Evolutionary conservation across 352 stramenopile genomes (phyloP), one percentile per base, ranked within the genome.

Genomic region (Phytophthora litchii): DNA sequence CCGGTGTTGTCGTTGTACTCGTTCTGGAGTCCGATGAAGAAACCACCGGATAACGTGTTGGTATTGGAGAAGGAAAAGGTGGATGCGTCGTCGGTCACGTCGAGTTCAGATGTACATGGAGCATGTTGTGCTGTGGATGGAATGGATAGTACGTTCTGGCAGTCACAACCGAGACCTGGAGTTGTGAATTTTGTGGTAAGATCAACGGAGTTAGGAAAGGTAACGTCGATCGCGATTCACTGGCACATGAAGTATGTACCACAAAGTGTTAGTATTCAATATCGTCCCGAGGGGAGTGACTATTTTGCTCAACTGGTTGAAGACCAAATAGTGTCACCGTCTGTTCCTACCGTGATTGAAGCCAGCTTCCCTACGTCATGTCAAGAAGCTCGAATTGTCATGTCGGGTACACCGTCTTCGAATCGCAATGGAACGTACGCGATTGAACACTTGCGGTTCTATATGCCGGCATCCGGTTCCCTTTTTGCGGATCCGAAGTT

Each of bases 1-100:
- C 85, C 85, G 0, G 70, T 76, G 37, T 63, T 96, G 11, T 94
- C 87, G 37, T 51, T 96, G 34, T 94, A 89, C 48, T 80, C 85
- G 14, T 96, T 92, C 52, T 96, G 87, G 87, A 93, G 85, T 37
- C 87, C 87, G 6, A 71, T 57, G n/a, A 88, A 84, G 38, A 80
- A 76, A 23, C 60, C 68, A 10, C 83, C 83, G 0, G 83, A 96
- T 50, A 80, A 76, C 31, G 36, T 70, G 13, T 60, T 94, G 4
- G 17, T 49, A 20, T 17, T 96, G 13, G 21, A 48, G 2, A 74
- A 71, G 31, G 60, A 75, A 0, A 71, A 73, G 45, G 74, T 94
- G 14, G 65, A 83, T 3, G 85, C 71, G 19, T 86, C 82, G 2
- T 93, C 84, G 0, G 64, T 64, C 17, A 70, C 74, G n/a, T 64